A percentile compares a stretch with the other conserved stretches of the same genome.
Evolutionary conservation across 495 filamentous ascomycete genomes (phyloP).

Genomic region (Neurospora sp.): DNA sequence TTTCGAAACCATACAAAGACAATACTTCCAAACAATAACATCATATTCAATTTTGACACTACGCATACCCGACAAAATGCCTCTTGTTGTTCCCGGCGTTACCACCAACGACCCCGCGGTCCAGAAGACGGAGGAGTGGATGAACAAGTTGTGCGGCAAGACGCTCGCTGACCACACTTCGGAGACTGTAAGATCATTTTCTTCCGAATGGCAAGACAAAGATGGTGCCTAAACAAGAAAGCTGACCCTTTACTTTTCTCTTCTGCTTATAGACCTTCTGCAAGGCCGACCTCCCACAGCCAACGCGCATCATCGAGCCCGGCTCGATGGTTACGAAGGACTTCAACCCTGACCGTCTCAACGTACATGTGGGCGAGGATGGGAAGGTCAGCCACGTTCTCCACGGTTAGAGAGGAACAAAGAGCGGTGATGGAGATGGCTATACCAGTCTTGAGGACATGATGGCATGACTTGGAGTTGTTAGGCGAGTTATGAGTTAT

Average conservation of each 20-base stretch:
- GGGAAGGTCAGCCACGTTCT: constrained; percentile 64
- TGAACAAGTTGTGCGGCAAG: constrained; percentile 68
- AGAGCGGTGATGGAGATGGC: background rate
- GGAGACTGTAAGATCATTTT: constrained; percentile 29
- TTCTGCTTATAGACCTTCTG: constrained; percentile 56
- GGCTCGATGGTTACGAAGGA: constrained; percentile 54
- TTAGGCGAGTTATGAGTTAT: background rate
- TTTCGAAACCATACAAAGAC: background rate
- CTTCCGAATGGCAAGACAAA: background rate
- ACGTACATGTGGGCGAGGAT: constrained; percentile 61
- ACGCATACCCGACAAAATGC: constrained; percentile 46
- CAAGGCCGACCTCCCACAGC: constrained; percentile 59
- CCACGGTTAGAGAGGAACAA: constrained; percentile 32
- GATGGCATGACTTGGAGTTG: background rate
- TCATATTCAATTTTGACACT: background rate
- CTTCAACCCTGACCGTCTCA: constrained; percentile 50
- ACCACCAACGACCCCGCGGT: constrained; percentile 42
- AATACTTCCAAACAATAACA: background rate
- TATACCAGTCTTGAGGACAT: background rate
- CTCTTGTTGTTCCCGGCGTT: constrained; percentile 72
- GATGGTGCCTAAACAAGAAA: background rate
- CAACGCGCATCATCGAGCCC: constrained; percentile 56
- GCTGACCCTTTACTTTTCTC: background rate
- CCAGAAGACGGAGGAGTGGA: constrained; percentile 55
- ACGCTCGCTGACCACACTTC: constrained; percentile 37